Base-by-base conservation (phyloP, 352 stramenopile species). In the Globisporangium alternatum region DNA sequence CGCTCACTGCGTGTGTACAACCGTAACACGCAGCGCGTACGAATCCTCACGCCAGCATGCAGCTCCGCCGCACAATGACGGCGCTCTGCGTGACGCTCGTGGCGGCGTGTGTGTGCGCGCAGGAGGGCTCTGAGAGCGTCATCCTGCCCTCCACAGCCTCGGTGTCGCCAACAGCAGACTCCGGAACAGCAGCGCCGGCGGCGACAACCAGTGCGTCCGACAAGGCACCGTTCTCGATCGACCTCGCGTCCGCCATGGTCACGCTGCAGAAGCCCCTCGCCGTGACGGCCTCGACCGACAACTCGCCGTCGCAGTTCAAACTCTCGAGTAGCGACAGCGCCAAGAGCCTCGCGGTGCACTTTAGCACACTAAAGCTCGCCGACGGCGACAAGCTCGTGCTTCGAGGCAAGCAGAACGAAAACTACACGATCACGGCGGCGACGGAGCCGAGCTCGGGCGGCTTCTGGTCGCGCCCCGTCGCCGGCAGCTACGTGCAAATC, bases 311-410 rank as follows among this genome's bases (percentile, higher is more conserved):
- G 30, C 52, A 56, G 41, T 62, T 62, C 52, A 61, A 56, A n/a
- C 33, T 67, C 22, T 25, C 41, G 31, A 52, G 51, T 30, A 56
- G 52, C 28, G 52, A 61, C 19, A 60, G 15, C 30, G 44, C 65
- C 25, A 67, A 70, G 60, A 59, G 51, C 33, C 39, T 72, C 37
- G 28, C 64, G 2, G 60, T 72, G 39, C 62, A 72, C 43, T 72
- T 72, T 21, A 56, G 61, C 5, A 17, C 22, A 30, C 41, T 72
- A 25, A 37, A 48, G 39, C 55, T 72, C 12, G 17, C 49, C 3
- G 45, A 58, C 4, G 63, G 63, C 39, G 64, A 70, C 43, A 54
- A 25, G 39, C 41, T 74, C 17, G 67, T 74, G 49, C 21, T 74
- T 1, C 54, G 30, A n/a, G 60, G 67, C 57, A 33, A 64, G 19